Percentiles rank a stretch among this genome's conserved stretches.
phyloP scores from a whole-genome alignment of 2,329 filamentous ascomycete genomes.

The Fusarium pilosicola region DNA sequence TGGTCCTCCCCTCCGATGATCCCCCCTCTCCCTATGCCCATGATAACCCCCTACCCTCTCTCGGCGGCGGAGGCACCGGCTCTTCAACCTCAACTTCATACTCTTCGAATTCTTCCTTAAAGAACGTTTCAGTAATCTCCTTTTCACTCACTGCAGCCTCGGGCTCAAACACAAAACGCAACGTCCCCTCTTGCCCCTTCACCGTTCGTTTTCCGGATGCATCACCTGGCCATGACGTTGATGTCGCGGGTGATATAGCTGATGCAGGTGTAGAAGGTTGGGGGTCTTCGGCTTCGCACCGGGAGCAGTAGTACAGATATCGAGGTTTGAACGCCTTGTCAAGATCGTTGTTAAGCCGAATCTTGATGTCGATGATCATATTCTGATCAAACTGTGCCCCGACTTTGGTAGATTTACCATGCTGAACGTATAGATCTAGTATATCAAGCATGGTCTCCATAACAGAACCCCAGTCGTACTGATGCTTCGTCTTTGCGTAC shows the following conservation, averaged over 20 bases:
- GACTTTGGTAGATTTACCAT: conserved; percentile 77
- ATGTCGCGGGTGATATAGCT: conserved; percentile 53
- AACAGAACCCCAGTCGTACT: conserved; percentile 59
- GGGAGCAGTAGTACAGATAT: conserved; percentile 69
- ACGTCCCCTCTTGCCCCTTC: conserved; percentile 73
- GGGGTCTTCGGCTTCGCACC: conserved; percentile 56
- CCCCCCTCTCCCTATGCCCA: conserved; percentile 47
- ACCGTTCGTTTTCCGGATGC: conserved; percentile 43
- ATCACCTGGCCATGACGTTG: conserved; percentile 51
- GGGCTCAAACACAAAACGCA: conserved; percentile 89
- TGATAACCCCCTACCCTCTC: conserved; percentile 43
- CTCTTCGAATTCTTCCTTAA: conserved; percentile 79
- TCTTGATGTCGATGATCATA: conserved; percentile 85
- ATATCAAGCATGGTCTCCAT: conserved; percentile 89
- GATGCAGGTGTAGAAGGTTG: conserved; percentile 47
- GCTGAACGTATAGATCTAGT: conserved; percentile 90
- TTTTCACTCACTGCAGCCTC: conserved; percentile 79
- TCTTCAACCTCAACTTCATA: conserved; percentile 83
- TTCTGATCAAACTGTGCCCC: conserved; percentile 78
- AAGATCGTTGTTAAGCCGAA: conserved; percentile 84
- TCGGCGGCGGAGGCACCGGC: conserved; percentile 51
- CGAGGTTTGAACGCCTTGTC: conserved; percentile 70
- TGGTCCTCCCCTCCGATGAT: conserved; percentile 47
- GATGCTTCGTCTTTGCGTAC: conserved; percentile 60
- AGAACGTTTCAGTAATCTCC: conserved; percentile 72